A percentile compares a stretch with the other conserved stretches of the same genome.
These are phyloP conservation scores for Oryza meridionalis DNA, from an alignment of 176 grass and related monocot genomes.

Conservation along the genomic window DNA sequence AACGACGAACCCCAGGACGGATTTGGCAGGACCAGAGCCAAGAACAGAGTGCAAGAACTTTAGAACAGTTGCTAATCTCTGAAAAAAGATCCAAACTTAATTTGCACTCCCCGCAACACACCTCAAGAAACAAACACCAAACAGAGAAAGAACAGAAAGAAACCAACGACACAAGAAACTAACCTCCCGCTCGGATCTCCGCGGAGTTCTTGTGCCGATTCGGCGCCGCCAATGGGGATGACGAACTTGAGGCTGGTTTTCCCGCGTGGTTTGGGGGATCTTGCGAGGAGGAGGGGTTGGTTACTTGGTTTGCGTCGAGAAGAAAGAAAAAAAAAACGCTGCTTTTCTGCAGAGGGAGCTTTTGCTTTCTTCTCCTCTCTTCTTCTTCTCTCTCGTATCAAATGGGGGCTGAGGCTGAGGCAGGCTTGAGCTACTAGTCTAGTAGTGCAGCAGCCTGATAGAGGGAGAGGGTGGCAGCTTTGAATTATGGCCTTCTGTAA, in stretches of 20 bases:
- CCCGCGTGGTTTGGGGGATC: conserved; percentile 32
- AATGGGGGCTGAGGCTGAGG: not conserved
- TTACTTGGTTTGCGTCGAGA: not conserved
- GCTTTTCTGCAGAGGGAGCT: conserved; percentile 30
- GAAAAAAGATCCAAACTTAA: not conserved
- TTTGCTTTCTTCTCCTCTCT: not conserved
- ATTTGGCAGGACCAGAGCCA: not conserved
- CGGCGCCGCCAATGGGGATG: conserved; percentile 24
- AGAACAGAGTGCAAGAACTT: not conserved
- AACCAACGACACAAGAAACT: not conserved
- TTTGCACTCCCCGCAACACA: not conserved
- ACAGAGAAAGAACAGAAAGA: not conserved
- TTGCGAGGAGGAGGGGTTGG: not conserved
- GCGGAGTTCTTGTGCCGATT: not conserved
- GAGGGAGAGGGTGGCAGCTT: conserved; percentile 48
- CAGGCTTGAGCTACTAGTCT: not conserved
- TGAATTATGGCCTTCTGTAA: conserved; percentile 23
- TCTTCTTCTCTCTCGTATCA: not conserved
- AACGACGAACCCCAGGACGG: not conserved
- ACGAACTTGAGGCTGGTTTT: not conserved
- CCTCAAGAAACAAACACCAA: not conserved
- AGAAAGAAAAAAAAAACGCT: not conserved
- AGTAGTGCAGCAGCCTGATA: not conserved
- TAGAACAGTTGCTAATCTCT: not conserved
- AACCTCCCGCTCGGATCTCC: conserved; percentile 9